These are phyloP conservation scores for Ustilago nuda DNA, from an alignment of 1,284 basidiomycete genomes.

Conservation along the genomic window DNA sequence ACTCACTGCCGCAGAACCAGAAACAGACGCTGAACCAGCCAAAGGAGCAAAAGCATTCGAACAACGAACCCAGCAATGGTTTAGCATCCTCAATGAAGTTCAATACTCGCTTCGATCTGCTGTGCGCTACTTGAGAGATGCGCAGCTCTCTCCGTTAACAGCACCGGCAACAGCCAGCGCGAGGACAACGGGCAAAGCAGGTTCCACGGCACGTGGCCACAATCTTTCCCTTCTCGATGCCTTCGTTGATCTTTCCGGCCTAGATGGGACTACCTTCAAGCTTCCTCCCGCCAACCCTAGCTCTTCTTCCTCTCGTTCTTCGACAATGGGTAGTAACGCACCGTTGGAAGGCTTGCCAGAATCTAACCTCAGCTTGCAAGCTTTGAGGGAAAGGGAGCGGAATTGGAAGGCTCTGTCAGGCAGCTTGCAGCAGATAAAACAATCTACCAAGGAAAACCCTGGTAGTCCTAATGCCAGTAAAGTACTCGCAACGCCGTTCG, in stretches of 20 bases:
- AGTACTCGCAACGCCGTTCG: neutral
- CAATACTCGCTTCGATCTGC: conserved; percentile 46
- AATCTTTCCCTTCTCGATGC: conserved; percentile 45
- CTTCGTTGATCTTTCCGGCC: conserved; percentile 40
- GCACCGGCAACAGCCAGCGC: conserved; percentile 30
- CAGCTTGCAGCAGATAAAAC: conserved; percentile 35
- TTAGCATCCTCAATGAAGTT: conserved; percentile 54
- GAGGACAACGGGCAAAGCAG: conserved; percentile 34
- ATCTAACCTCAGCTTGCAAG: conserved; percentile 33
- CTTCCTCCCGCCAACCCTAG: conserved; percentile 19
- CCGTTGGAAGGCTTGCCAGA: conserved; percentile 21
- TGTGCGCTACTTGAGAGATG: conserved; percentile 36
- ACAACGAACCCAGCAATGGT: conserved; percentile 47
- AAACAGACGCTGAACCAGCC: neutral
- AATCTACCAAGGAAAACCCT: conserved; percentile 9
- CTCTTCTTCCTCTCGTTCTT: neutral
- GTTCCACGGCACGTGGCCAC: conserved; percentile 37
- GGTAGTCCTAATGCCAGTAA: neutral
- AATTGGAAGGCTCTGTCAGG: conserved; percentile 45
- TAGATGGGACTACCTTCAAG: conserved; percentile 41
- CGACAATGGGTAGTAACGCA: neutral
- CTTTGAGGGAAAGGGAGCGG: conserved; percentile 33
- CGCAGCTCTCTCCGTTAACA: conserved; percentile 42
- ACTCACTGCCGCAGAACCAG: conserved; percentile 1
- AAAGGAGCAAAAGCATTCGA: conserved; percentile 50